Conservation (phyloP, 768 basidiomycete genomes). For the Thelephora aurantiotincta region DNA sequence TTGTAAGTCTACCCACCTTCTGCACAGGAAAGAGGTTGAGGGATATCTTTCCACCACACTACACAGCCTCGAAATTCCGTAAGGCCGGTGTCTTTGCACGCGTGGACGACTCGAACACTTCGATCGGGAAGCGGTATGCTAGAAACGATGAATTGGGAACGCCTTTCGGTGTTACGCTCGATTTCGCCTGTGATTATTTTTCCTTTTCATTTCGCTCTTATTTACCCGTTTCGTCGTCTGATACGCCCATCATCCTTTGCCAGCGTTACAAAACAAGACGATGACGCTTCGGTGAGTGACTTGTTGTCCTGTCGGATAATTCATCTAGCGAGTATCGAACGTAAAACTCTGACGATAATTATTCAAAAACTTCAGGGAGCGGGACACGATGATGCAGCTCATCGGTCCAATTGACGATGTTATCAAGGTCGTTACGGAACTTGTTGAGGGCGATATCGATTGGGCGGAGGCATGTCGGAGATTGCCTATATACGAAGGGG, state of each 20-base stretch:
- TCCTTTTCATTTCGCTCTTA: slow-evolving; percentile 22
- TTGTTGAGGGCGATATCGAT: slow-evolving; percentile 59
- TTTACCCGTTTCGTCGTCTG: not conserved
- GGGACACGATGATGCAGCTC: slow-evolving; percentile 86
- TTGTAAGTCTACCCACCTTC: slow-evolving; percentile 39
- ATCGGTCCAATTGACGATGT: slow-evolving; percentile 89
- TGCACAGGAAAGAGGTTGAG: slow-evolving; percentile 3
- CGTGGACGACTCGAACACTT: slow-evolving; percentile 90
- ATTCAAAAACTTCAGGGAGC: slow-evolving; percentile 42
- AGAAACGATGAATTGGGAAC: slow-evolving; percentile 98
- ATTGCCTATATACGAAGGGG: slow-evolving; percentile 74
- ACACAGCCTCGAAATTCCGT: slow-evolving; percentile 72
- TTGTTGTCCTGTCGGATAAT: not conserved
- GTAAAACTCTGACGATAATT: not conserved
- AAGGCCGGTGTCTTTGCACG: slow-evolving; percentile 81
- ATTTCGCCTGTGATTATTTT: slow-evolving; percentile 64
- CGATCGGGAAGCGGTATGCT: slow-evolving; percentile 94
- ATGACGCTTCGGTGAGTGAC: slow-evolving; percentile 78
- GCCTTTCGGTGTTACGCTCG: slow-evolving; percentile 90
- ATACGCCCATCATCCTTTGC: slow-evolving; percentile 3
- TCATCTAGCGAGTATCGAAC: not conserved
- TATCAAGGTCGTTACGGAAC: slow-evolving; percentile 60
- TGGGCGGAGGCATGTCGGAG: slow-evolving; percentile 67
- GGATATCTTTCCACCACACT: slow-evolving; percentile 8
- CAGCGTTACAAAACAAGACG: slow-evolving; percentile 84